phyloP scores from a whole-genome alignment of 345 rosid genomes.

The Camelina neglecta region DNA sequence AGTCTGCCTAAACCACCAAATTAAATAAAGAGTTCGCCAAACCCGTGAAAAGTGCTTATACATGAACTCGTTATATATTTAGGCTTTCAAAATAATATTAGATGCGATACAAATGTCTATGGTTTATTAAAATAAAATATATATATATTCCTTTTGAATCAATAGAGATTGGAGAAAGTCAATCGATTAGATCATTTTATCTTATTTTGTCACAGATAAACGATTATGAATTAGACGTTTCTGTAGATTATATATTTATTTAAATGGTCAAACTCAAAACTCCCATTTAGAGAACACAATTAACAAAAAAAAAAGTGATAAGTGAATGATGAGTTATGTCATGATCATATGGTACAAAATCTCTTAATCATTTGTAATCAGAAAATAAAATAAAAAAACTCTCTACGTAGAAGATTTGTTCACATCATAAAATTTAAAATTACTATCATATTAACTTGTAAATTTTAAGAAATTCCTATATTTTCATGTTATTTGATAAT shows the following conservation, averaged over 20 bases:
- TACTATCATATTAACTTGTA: not conserved
- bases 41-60: not conserved
- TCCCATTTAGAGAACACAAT: not conserved
- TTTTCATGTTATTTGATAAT: not conserved
- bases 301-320: not conserved
- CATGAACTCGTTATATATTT: constrained; percentile 12
- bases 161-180: not conserved
- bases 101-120: not conserved
- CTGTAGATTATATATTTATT: constrained; percentile 3
- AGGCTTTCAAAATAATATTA: not conserved
- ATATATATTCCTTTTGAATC: too few species aligned
- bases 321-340: constrained; percentile 7
- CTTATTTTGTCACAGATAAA: not conserved
- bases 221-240: constrained; percentile 3
- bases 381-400: not conserved
- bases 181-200: not conserved
- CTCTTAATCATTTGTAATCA: not conserved
- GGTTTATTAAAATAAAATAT: not conserved
- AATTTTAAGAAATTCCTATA: not conserved
- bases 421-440: not conserved
- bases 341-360: not conserved
- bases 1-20: constrained; percentile 41
- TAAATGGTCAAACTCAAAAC: not conserved
- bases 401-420: not conserved
- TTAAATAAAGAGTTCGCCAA: constrained; percentile 8